phyloP scores from a whole-genome alignment of 2,329 filamentous ascomycete genomes.

The Dichotomopilus funicola region DNA sequence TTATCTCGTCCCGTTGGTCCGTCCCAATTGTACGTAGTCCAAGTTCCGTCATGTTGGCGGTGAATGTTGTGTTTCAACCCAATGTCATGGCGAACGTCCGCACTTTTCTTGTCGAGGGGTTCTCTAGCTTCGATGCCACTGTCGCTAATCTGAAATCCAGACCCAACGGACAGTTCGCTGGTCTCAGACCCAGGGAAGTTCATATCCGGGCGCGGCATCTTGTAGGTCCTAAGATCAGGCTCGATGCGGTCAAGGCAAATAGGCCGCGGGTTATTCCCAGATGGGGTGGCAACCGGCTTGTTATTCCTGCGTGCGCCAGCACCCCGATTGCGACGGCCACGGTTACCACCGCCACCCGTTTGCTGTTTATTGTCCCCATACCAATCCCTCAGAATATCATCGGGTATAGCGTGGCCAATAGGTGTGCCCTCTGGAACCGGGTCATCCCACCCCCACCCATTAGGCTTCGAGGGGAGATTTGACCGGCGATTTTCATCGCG shows the following conservation, averaged over 20 bases:
- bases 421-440: too few species aligned
- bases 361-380: too few species aligned
- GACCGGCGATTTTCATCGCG: not conserved
- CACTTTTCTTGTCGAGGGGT: not conserved
- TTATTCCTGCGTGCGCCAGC: not conserved
- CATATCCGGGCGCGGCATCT: conserved; percentile 5
- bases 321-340: not conserved
- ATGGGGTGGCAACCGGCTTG: not conserved
- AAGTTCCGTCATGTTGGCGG: not conserved
- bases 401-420: too few species aligned
- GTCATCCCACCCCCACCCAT: too few species aligned
- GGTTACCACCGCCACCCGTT: not conserved
- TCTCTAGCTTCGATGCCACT: not conserved
- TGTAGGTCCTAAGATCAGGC: not conserved
- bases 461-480: not conserved
- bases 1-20: conserved; percentile 2
- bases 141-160: conserved; percentile 7
- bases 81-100: conserved; percentile 16
- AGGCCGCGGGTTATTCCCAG: too few species aligned
- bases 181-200: conserved; percentile 9
- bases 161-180: conserved; percentile 8
- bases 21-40: conserved; percentile 8
- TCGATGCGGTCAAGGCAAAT: not conserved
- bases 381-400: too few species aligned
- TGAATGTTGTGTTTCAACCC: conserved; percentile 9